Percentiles rank a stretch among this genome's conserved stretches.
Conservation (phyloP, 2,329 filamentous ascomycete genomes). For the Colletotrichum truncatum region DNA sequence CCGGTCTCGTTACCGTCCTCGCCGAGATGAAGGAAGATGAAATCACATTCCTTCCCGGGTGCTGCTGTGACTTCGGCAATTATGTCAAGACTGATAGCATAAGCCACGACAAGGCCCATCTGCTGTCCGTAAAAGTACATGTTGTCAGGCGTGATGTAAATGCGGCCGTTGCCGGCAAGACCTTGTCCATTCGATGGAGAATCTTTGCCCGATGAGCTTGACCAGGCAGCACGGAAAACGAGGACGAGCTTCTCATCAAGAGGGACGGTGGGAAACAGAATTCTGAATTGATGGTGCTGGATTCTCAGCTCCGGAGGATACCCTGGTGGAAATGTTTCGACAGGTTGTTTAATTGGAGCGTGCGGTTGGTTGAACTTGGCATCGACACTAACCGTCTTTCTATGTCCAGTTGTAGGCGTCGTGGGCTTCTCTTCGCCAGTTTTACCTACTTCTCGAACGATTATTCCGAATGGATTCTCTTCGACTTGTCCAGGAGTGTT, state of each 20-base stretch:
- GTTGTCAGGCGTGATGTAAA: slow-evolving; percentile 87
- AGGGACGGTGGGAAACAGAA: slow-evolving; percentile 85
- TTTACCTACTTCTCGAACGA: slow-evolving; percentile 45
- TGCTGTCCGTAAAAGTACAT: slow-evolving; percentile 98
- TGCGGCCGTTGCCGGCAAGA: slow-evolving; percentile 75
- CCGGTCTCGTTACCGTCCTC: slow-evolving; percentile 71
- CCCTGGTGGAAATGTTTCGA: slow-evolving; percentile 72
- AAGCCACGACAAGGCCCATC: slow-evolving; percentile 88
- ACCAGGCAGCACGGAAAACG: slow-evolving; percentile 93
- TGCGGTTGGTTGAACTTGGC: slow-evolving; percentile 39
- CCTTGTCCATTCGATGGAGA: slow-evolving; percentile 47
- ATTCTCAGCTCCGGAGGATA: slow-evolving; percentile 86
- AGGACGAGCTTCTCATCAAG: slow-evolving; percentile 84
- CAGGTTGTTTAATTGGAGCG: slow-evolving; percentile 41
- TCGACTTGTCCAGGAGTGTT: slow-evolving; percentile 34
- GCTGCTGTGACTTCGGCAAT: slow-evolving; percentile 92
- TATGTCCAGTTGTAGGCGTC: slow-evolving; percentile 39
- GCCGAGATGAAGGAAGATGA: slow-evolving; percentile 82
- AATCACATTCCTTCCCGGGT: slow-evolving; percentile 91
- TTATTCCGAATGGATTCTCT: slow-evolving; percentile 52
- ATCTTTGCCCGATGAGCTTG: slow-evolving; percentile 56
- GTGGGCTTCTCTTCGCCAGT: slow-evolving; percentile 35
- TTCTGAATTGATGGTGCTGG: slow-evolving; percentile 92
- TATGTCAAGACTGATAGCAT: slow-evolving; percentile 76
- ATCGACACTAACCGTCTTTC: slow-evolving; percentile 56